Percentiles rank a stretch among this genome's conserved stretches.
These are phyloP conservation scores for Exserohilum turcica DNA, from an alignment of 2,329 filamentous ascomycete genomes.

Conservation along the genomic window DNA sequence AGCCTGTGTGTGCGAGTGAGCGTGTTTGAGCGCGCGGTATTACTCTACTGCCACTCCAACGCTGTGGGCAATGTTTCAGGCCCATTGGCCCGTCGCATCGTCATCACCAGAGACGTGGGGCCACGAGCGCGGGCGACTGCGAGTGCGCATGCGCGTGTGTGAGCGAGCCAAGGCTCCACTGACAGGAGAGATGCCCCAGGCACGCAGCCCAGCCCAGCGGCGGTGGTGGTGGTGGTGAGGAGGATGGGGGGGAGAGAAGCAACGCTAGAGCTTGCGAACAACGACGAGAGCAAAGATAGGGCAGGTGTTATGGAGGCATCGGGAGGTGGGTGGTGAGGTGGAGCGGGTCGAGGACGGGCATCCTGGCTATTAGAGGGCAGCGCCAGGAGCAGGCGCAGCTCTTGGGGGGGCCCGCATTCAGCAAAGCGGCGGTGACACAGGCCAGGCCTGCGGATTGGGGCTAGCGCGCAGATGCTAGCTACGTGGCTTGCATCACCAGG, in stretches of 20 bases:
- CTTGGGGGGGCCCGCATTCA: constrained; percentile 11
- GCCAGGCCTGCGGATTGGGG: constrained; percentile 7
- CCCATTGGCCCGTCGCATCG: constrained; percentile 13
- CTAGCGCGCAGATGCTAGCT: not conserved
- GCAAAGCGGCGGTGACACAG: constrained; percentile 22
- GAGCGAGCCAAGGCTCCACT: not conserved
- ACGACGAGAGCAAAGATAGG: constrained; percentile 28
- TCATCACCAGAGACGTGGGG: not conserved
- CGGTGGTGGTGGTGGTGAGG: constrained; percentile 9
- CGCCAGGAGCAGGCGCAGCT: constrained; percentile 12
- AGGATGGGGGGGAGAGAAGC: constrained; percentile 10
- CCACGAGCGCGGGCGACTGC: not conserved
- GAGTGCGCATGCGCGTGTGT: not conserved
- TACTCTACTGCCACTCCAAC: not conserved
- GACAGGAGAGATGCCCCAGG: constrained; percentile 3
- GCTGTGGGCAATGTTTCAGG: constrained; percentile 33
- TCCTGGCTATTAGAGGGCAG: constrained; percentile 21
- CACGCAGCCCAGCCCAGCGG: not conserved
- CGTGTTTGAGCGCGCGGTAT: too few relatives aligned
- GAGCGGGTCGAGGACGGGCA: constrained; percentile 27
- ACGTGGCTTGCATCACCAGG: constrained; percentile 18
- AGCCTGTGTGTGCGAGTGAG: not conserved
- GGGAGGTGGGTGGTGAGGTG: constrained; percentile 32
- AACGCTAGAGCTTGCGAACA: constrained; percentile 37
- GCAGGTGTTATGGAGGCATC: constrained; percentile 39